Conservation (phyloP, 495 filamentous ascomycete genomes). For the Penicillium nucicola region DNA sequence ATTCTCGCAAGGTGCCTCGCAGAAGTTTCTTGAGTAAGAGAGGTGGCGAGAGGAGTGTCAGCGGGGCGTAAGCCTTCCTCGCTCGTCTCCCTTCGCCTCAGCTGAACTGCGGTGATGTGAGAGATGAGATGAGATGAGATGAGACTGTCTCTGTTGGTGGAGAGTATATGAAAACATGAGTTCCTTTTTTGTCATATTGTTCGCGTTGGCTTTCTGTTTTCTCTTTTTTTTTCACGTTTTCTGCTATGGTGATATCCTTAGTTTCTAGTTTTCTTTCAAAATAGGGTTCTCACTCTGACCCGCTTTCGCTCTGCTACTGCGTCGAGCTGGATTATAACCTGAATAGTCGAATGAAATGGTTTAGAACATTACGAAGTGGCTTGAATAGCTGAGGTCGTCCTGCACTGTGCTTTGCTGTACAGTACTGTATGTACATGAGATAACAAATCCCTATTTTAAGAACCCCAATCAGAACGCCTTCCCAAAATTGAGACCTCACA, state of each 20-base stretch:
- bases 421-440: too few relatives aligned
- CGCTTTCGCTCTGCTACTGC: background rate
- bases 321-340: too few relatives aligned
- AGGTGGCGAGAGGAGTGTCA: constrained; percentile 50
- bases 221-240: constrained; percentile 1
- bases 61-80: constrained; percentile 39
- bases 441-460: too few relatives aligned
- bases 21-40: constrained; percentile 59
- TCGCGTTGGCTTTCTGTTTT: background rate
- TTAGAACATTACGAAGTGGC: background rate
- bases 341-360: background rate
- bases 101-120: too few relatives aligned
- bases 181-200: background rate
- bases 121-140: too few relatives aligned
- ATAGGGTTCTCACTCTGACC: background rate
- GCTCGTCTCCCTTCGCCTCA: too few relatives aligned
- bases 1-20: constrained; percentile 41
- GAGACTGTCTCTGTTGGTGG: background rate
- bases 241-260: constrained; percentile 17
- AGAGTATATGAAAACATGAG: constrained; percentile 15
- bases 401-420: too few relatives aligned
- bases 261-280: constrained; percentile 4
- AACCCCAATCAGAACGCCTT: too few relatives aligned
- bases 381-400: background rate
- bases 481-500: too few relatives aligned